Conservation (phyloP, 2,329 filamentous ascomycete genomes). For the Clarireedia monteithiana region DNA sequence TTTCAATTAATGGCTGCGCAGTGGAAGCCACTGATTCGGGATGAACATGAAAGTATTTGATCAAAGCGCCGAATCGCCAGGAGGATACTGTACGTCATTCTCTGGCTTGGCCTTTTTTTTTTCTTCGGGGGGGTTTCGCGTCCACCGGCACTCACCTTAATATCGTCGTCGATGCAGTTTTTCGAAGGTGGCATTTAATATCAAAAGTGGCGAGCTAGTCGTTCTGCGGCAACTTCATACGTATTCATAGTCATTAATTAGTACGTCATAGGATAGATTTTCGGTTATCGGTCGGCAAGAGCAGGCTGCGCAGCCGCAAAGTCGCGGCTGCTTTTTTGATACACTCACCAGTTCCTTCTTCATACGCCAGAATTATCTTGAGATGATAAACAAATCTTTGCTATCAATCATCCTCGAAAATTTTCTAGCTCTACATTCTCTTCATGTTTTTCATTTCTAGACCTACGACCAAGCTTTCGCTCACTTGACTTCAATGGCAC, state of each 20-base stretch:
- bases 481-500: background rate
- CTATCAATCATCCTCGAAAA: background rate
- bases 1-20: too few relatives aligned
- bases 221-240: too few relatives aligned
- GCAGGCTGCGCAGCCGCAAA: background rate
- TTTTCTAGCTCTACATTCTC: background rate
- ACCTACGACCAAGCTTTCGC: background rate
- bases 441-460: background rate
- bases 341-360: constrained; percentile 1
- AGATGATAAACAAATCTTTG: background rate
- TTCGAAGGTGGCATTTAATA: background rate
- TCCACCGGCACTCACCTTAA: too few relatives aligned
- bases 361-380: background rate
- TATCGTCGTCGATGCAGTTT: too few relatives aligned
- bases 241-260: too few relatives aligned
- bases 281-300: background rate
- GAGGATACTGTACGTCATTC: too few relatives aligned
- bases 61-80: too few relatives aligned
- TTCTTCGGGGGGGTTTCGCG: too few relatives aligned
- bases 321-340: background rate
- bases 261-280: background rate
- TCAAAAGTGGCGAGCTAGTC: background rate
- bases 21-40: too few relatives aligned
- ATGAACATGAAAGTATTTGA: too few relatives aligned
- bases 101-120: too few relatives aligned